These are phyloP conservation scores for Gynochthodes officinalis DNA, from an alignment of 257 asterid genomes.

Conservation along the genomic window DNA sequence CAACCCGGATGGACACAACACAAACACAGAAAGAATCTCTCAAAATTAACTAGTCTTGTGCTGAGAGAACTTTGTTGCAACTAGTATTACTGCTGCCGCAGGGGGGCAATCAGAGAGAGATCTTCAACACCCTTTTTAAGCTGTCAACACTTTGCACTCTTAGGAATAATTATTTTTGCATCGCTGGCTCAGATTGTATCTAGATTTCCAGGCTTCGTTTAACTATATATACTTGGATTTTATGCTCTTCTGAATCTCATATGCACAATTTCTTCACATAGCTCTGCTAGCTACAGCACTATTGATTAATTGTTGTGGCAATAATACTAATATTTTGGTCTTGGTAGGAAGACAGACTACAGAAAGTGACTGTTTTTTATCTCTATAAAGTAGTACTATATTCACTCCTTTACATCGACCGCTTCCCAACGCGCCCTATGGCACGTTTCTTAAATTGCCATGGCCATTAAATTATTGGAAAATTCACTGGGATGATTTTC, in stretches of 20 bases:
- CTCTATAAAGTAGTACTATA: constrained; percentile 29
- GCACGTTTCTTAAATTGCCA: constrained; percentile 7
- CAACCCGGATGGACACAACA: too few species aligned
- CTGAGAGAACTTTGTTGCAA: background rate
- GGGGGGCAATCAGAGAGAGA: constrained; percentile 33
- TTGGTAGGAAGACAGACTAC: constrained; percentile 22
- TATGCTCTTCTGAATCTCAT: constrained; percentile 16
- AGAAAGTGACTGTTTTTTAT: constrained; percentile 52
- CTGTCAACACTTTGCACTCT: constrained; percentile 42
- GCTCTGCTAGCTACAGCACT: background rate
- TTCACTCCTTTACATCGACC: constrained; percentile 19
- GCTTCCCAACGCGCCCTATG: constrained; percentile 41
- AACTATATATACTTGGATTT: constrained; percentile 41
- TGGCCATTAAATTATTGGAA: background rate
- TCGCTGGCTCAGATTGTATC: constrained; percentile 83
- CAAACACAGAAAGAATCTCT: background rate
- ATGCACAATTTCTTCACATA: constrained; percentile 41
- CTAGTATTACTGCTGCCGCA: background rate
- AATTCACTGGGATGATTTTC: background rate
- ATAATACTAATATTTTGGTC: constrained; percentile 25
- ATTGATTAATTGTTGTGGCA: background rate
- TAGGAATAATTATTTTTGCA: constrained; percentile 60
- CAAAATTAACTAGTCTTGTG: background rate
- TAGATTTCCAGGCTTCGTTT: constrained; percentile 61
- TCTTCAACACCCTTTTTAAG: constrained; percentile 54